phyloP scores from a whole-genome alignment of 2,329 filamentous ascomycete species.

The Mycosphaerella sp. region DNA sequence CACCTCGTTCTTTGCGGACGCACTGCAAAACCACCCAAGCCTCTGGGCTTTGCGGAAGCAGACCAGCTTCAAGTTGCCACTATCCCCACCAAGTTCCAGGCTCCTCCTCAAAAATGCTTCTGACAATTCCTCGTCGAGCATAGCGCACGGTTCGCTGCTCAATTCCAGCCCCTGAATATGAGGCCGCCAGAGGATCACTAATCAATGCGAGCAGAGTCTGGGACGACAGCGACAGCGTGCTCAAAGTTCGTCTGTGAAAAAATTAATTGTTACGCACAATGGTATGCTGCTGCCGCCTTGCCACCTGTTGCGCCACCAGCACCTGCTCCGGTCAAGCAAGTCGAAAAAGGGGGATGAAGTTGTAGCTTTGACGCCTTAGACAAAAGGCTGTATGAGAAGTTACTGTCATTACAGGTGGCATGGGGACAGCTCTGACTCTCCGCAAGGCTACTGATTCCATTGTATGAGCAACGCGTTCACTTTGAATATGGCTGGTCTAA shows the following conservation, averaged over 20 bases:
- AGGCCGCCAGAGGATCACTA: constrained; percentile 69
- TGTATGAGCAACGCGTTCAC: constrained; percentile 89
- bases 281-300: constrained; percentile 71
- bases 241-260: constrained; percentile 82
- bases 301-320: constrained; percentile 61
- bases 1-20: no score
- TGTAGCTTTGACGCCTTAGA: constrained; percentile 70
- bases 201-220: constrained; percentile 66
- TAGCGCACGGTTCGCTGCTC: constrained; percentile 70
- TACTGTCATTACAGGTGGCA: constrained; percentile 65
- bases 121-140: constrained; percentile 69
- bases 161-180: constrained; percentile 74
- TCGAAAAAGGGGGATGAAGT: constrained; percentile 51
- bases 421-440: constrained; percentile 67
- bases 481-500: constrained; percentile 74
- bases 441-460: constrained; percentile 75
- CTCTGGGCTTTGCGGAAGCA: neutral
- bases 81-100: constrained; percentile 74
- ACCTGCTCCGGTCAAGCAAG: constrained; percentile 45
- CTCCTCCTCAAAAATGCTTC: constrained; percentile 83
- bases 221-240: constrained; percentile 67
- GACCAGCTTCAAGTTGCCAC: constrained; percentile 56
- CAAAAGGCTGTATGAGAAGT: constrained; percentile 74
- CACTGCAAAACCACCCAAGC: no score
- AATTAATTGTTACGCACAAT: constrained; percentile 73